phyloP scores from a whole-genome alignment of 352 stramenopile genomes.

The Globisporangium radiosum region DNA sequence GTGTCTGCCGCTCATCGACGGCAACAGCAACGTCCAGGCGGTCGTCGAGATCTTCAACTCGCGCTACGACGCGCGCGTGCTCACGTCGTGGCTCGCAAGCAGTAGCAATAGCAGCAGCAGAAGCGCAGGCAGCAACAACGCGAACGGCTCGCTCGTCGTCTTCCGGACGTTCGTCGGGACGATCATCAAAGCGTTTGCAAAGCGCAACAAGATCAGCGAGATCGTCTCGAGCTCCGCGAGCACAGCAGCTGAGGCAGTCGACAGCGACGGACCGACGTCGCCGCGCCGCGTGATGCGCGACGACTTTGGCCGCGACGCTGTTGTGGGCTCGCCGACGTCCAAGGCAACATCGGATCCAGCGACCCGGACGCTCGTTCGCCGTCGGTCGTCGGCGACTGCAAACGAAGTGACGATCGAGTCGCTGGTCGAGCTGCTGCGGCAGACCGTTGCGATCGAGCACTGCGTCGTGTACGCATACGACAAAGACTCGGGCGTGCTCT shows the following conservation, averaged over 20 bases:
- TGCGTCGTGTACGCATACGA: slow-evolving; percentile 60
- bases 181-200: slow-evolving; percentile 39
- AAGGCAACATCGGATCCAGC: too few species aligned
- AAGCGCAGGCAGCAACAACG: background rate
- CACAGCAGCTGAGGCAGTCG: background rate
- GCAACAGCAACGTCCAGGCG: slow-evolving; percentile 36
- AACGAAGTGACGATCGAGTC: slow-evolving; percentile 27
- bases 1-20: slow-evolving; percentile 62
- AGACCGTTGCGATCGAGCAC: slow-evolving; percentile 39
- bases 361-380: too few species aligned
- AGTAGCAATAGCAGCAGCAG: slow-evolving; percentile 2
- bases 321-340: background rate
- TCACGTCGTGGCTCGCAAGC: slow-evolving; percentile 38
- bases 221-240: slow-evolving; percentile 11
- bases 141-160: slow-evolving; percentile 38
- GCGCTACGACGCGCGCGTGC: slow-evolving; percentile 28
- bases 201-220: slow-evolving; percentile 28
- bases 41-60: slow-evolving; percentile 72
- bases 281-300: too few species aligned
- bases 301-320: background rate
- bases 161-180: slow-evolving; percentile 60
- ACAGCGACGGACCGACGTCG: background rate
- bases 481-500: slow-evolving; percentile 42
- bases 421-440: slow-evolving; percentile 47
- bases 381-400: slow-evolving; percentile 2